Percentiles rank a stretch among this genome's conserved stretches.
These are phyloP conservation scores for Pseudogymnoascus sp. DNA, from an alignment of 2,329 filamentous ascomycete genomes.

Conservation along the genomic window DNA sequence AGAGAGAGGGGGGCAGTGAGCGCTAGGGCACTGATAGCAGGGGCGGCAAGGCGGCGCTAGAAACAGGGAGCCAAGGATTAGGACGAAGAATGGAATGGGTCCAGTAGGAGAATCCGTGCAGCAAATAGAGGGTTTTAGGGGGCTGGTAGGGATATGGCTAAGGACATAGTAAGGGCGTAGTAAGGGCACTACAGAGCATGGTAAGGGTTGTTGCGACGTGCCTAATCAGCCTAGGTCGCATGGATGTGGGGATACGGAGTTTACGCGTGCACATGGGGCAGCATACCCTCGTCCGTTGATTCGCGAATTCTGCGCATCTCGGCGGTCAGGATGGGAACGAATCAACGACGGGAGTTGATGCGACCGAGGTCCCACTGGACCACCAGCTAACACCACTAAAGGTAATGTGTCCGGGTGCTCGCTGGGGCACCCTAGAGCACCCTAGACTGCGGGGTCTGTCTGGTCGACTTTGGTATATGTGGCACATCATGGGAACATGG, in stretches of 20 bases:
- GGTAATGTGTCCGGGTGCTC: neutral
- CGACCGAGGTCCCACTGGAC: slow-evolving; percentile 2
- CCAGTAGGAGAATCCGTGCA: neutral
- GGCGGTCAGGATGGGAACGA: neutral
- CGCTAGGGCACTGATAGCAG: neutral
- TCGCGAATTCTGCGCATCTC: slow-evolving; percentile 1
- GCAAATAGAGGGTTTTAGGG: neutral
- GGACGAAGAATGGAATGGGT: neutral
- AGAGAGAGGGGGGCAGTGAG: neutral
- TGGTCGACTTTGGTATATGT: neutral
- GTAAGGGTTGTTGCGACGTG: neutral
- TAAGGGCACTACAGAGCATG: neutral
- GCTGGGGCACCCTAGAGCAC: neutral
- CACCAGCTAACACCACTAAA: neutral
- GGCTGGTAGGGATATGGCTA: neutral
- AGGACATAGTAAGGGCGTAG: neutral
- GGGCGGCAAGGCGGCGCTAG: slow-evolving; percentile 2
- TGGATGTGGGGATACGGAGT: slow-evolving; percentile 9
- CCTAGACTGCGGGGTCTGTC: slow-evolving; percentile 1
- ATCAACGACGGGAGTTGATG: neutral
- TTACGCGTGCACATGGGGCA: neutral
- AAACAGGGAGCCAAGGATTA: neutral
- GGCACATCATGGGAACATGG: slow-evolving; percentile 1
- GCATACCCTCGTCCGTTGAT: slow-evolving; percentile 5
- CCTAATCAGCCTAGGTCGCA: slow-evolving; percentile 4